Conservation (phyloP, 371 early-diverging fungal species). For the Smittium mucronatum region DNA sequence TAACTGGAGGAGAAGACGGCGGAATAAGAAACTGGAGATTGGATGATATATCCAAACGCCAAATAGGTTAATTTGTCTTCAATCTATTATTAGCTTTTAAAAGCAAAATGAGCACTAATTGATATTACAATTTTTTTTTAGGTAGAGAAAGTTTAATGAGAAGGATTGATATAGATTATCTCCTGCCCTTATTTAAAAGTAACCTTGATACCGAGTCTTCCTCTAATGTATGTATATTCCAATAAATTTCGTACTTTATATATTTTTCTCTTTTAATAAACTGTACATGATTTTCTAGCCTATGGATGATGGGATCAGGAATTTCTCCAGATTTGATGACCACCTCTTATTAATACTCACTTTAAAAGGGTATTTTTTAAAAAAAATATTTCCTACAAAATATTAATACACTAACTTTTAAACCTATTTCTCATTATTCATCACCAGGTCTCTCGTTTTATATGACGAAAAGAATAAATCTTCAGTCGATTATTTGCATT, state of each 20-base stretch:
- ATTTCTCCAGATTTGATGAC: slow-evolving; percentile 1
- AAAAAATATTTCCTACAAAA: background rate
- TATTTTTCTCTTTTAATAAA: background rate
- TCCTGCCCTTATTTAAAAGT: too few relatives aligned
- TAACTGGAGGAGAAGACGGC: slow-evolving; percentile 10
- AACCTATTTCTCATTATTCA: background rate
- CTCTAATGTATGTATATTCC: too few relatives aligned
- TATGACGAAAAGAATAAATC: background rate
- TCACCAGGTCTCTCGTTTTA: background rate
- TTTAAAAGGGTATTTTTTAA: background rate
- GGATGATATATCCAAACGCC: background rate
- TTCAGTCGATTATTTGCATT: background rate
- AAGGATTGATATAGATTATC: too few relatives aligned
- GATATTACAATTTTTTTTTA: too few relatives aligned
- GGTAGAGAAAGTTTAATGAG: too few relatives aligned
- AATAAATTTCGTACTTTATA: too few relatives aligned
- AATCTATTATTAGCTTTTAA: too few relatives aligned
- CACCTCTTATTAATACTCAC: slow-evolving; percentile 3
- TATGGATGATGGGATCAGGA: background rate
- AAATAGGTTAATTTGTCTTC: background rate
- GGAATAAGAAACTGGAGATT: slow-evolving; percentile 4
- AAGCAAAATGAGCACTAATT: too few relatives aligned
- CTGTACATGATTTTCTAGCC: background rate
- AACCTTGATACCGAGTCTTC: too few relatives aligned
- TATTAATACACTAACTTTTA: background rate